These are phyloP conservation scores for Leccinum arenicola DNA, from an alignment of 768 basidiomycete genomes.

Conservation along the genomic window DNA sequence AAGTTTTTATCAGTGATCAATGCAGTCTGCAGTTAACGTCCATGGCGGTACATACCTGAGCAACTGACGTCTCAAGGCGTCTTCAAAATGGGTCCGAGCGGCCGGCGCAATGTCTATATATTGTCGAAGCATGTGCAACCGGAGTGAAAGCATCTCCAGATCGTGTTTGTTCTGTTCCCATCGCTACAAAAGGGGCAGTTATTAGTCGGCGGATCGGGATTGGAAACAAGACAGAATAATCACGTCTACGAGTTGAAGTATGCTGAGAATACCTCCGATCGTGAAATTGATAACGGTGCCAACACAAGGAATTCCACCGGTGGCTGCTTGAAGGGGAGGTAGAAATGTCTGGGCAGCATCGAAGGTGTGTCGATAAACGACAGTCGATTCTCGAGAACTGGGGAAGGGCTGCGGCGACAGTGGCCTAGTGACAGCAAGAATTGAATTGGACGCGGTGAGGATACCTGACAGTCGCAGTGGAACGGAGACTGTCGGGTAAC, in stretches of 20 bases:
- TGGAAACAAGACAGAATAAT: background rate
- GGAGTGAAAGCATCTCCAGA: background rate
- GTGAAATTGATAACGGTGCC: slow-evolving; percentile 3
- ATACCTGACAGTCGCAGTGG: background rate
- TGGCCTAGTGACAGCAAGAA: background rate
- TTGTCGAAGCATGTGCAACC: background rate
- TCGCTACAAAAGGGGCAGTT: background rate
- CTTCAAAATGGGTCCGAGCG: background rate
- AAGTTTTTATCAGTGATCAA: no score
- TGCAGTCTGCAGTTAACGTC: no score
- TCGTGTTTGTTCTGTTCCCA: slow-evolving; percentile 8
- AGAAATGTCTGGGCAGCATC: slow-evolving; percentile 2
- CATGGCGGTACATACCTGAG: background rate
- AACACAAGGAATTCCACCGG: background rate
- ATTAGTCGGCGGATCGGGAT: background rate
- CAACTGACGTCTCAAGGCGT: background rate
- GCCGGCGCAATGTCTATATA: background rate
- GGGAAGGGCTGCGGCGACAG: no score
- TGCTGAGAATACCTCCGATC: background rate
- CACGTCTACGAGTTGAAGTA: slow-evolving; percentile 8
- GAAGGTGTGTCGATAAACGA: background rate
- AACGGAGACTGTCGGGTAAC: background rate
- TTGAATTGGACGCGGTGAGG: background rate
- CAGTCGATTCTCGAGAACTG: background rate
- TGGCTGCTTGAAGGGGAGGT: slow-evolving; percentile 1